Percentiles rank a stretch among this genome's conserved stretches.
These are phyloP conservation scores for Thecaphora thlaspeos DNA, from an alignment of 1,284 basidiomycete species.

Conservation along the genomic window DNA sequence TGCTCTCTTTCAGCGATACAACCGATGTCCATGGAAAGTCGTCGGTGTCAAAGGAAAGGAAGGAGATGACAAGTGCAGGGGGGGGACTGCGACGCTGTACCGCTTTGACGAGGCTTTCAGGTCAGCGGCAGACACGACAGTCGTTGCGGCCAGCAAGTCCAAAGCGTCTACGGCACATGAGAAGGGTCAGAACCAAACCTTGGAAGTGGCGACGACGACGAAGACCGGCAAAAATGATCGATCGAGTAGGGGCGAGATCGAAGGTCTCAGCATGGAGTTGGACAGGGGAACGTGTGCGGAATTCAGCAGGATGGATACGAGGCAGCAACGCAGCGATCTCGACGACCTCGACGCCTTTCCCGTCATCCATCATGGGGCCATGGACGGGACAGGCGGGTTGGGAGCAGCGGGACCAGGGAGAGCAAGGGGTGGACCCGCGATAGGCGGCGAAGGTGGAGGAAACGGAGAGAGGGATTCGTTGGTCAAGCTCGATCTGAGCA, in stretches of 20 bases:
- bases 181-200: too few relatives aligned
- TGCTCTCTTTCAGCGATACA: slow-evolving; percentile 34
- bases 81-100: too few relatives aligned
- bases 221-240: too few relatives aligned
- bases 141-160: slow-evolving; percentile 5
- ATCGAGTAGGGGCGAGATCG: too few relatives aligned
- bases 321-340: not conserved
- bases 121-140: slow-evolving; percentile 6
- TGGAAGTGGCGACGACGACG: too few relatives aligned
- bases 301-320: slow-evolving; percentile 8
- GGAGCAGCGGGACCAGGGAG: too few relatives aligned
- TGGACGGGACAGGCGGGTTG: too few relatives aligned
- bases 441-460: not conserved
- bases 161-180: too few relatives aligned
- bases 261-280: slow-evolving; percentile 29
- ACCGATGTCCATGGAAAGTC: slow-evolving; percentile 32
- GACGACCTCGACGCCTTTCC: too few relatives aligned
- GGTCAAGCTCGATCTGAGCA: slow-evolving; percentile 28
- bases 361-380: too few relatives aligned
- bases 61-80: too few relatives aligned
- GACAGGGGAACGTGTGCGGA: slow-evolving; percentile 31
- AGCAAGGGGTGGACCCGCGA: not conserved
- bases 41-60: not conserved
- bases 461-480: slow-evolving; percentile 3
- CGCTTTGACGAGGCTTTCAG: slow-evolving; percentile 21